A percentile compares a stretch with the other conserved stretches of the same genome.
These are phyloP conservation scores for Leccinellum albellum DNA, from an alignment of 768 basidiomycete species.

Conservation along the genomic window DNA sequence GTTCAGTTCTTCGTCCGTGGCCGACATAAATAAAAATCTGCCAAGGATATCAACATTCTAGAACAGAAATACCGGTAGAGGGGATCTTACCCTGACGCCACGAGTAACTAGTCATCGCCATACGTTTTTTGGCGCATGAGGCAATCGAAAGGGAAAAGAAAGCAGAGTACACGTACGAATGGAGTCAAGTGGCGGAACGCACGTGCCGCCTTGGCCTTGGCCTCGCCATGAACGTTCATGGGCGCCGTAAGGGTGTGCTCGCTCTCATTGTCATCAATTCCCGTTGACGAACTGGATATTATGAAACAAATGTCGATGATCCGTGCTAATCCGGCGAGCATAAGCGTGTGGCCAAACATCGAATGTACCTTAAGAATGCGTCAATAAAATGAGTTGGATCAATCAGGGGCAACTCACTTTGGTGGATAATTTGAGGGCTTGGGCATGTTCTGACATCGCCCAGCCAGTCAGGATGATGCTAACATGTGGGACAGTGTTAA, in stretches of 20 bases:
- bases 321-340: conserved; percentile 76
- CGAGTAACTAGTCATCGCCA: conserved; percentile 49
- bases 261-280: conserved; percentile 50
- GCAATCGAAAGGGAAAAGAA: neutral
- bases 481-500: neutral
- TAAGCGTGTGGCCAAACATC: conserved; percentile 81
- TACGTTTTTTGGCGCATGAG: neutral
- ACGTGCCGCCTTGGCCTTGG: conserved; percentile 38
- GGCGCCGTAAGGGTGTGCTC: conserved; percentile 62
- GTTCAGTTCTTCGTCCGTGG: conserved; percentile 85
- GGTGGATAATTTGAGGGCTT: conserved; percentile 80
- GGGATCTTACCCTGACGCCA: conserved; percentile 59
- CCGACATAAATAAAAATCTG: conserved; percentile 86
- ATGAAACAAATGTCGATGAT: conserved; percentile 86
- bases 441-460: conserved; percentile 89
- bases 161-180: conserved; percentile 56
- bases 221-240: conserved; percentile 10
- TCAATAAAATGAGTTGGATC: neutral
- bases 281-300: conserved; percentile 32
- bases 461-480: conserved; percentile 90
- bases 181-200: conserved; percentile 87
- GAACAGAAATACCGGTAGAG: neutral
- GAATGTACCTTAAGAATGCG: conserved; percentile 59
- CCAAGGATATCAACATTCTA: neutral
- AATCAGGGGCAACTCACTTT: conserved; percentile 41